Percentiles rank a stretch among this genome's conserved stretches.
These are phyloP conservation scores for Backusella mclennaniae DNA, from an alignment of 192 early-diverging fungal species.

Conservation along the genomic window DNA sequence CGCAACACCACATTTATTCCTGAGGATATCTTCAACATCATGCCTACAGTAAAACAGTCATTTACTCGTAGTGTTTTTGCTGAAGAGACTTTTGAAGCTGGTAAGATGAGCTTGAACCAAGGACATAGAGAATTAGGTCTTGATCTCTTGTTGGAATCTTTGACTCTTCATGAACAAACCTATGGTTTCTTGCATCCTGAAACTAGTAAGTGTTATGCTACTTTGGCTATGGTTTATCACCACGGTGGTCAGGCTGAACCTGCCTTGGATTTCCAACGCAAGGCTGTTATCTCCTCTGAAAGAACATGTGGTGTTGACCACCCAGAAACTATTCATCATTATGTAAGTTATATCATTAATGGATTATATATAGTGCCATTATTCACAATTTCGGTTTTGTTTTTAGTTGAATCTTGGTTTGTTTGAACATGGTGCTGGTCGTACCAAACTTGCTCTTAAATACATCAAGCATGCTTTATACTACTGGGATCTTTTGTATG, in stretches of 20 bases:
- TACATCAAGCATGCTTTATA: constrained; percentile 82
- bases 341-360: constrained; percentile 49
- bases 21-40: constrained; percentile 68
- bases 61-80: constrained; percentile 68
- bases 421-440: constrained; percentile 83
- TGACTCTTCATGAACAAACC: constrained; percentile 89
- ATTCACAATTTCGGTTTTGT: constrained; percentile 10
- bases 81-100: constrained; percentile 89
- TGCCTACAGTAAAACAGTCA: constrained; percentile 75
- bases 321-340: constrained; percentile 84
- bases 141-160: constrained; percentile 81
- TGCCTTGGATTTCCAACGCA: constrained; percentile 70
- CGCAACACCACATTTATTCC: constrained; percentile 54
- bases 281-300: constrained; percentile 85
- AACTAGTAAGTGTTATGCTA: constrained; percentile 81
- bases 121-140: constrained; percentile 76
- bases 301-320: constrained; percentile 84
- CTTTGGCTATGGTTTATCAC: constrained; percentile 81
- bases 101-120: constrained; percentile 71
- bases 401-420: constrained; percentile 77
- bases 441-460: constrained; percentile 68
- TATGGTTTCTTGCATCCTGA: constrained; percentile 91
- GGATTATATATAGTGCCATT: constrained; percentile 1
- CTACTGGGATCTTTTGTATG: constrained; percentile 78
- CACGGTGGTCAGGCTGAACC: constrained; percentile 61